phyloP scores from a whole-genome alignment of 169 alveolate species.

The Plasmodium falciparum region DNA sequence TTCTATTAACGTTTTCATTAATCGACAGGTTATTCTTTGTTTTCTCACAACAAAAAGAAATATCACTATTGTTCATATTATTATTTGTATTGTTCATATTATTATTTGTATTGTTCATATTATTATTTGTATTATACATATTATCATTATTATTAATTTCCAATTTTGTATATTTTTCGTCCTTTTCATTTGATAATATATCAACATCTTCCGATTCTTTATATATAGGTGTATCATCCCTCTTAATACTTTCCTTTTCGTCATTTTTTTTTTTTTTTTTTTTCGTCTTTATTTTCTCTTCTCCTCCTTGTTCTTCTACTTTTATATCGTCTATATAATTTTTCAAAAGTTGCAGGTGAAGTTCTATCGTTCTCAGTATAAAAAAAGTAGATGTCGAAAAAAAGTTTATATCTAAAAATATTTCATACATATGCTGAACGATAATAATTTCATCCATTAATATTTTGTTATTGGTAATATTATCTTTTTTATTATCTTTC shows the following conservation, averaged over 20 bases:
- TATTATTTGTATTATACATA: not conserved
- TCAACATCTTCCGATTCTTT: too few relatives aligned
- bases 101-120: not conserved
- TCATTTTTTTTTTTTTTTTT: not conserved
- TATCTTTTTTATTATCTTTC: not conserved
- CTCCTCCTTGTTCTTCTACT: not conserved
- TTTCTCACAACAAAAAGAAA: not conserved
- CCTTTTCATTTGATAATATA: too few relatives aligned
- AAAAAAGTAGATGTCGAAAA: slow-evolving; percentile 35
- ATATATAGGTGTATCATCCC: too few relatives aligned
- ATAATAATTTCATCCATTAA: slow-evolving; percentile 13
- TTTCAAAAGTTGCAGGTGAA: slow-evolving; percentile 28
- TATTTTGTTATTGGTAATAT: not conserved
- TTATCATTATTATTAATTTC: too few relatives aligned
- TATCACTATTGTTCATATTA: not conserved
- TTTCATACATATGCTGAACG: slow-evolving; percentile 30
- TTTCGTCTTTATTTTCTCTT: not conserved
- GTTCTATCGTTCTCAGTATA: slow-evolving; percentile 20
- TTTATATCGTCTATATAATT: slow-evolving; percentile 22
- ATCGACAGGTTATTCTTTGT: slow-evolving; percentile 1
- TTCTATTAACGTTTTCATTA: slow-evolving; percentile 34
- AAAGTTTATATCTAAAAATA: slow-evolving; percentile 43
- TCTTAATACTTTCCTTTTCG: not conserved
- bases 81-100: not conserved
- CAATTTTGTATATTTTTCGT: too few relatives aligned